phyloP scores from a whole-genome alignment of 345 rosid genomes.

The Syzygium aromaticum region DNA sequence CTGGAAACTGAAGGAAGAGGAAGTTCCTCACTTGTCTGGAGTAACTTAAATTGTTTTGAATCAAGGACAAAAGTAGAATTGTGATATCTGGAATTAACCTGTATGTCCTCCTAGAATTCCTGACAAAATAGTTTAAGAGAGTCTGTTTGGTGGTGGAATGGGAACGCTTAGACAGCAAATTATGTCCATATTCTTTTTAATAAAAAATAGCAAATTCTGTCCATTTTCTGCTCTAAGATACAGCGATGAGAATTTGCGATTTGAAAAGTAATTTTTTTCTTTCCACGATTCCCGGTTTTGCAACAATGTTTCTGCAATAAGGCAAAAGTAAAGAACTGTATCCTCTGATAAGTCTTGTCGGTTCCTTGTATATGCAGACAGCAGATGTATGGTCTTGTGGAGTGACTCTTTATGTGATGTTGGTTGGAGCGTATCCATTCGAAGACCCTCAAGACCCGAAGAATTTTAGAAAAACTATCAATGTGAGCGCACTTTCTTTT shows the following conservation, averaged over 20 bases:
- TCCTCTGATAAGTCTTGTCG: neutral
- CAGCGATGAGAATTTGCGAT: neutral
- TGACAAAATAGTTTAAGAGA: neutral
- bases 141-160: neutral
- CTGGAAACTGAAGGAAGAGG: neutral
- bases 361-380: slow-evolving; percentile 16
- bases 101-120: neutral
- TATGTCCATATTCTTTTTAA: neutral
- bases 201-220: neutral
- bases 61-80: neutral
- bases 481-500: slow-evolving; percentile 9
- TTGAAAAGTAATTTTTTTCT: neutral
- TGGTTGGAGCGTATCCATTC: slow-evolving; percentile 54
- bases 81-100: neutral
- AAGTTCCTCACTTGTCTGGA: neutral
- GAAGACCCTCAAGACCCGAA: slow-evolving; percentile 48
- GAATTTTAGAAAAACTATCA: slow-evolving; percentile 45
- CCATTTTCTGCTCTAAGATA: neutral
- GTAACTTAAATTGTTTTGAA: neutral
- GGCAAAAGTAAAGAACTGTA: neutral
- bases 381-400: slow-evolving; percentile 60
- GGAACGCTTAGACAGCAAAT: neutral
- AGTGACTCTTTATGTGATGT: slow-evolving; percentile 45
- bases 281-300: neutral
- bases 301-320: neutral